Conservation (phyloP, 345 rosid species). For the Punica granatum region DNA sequence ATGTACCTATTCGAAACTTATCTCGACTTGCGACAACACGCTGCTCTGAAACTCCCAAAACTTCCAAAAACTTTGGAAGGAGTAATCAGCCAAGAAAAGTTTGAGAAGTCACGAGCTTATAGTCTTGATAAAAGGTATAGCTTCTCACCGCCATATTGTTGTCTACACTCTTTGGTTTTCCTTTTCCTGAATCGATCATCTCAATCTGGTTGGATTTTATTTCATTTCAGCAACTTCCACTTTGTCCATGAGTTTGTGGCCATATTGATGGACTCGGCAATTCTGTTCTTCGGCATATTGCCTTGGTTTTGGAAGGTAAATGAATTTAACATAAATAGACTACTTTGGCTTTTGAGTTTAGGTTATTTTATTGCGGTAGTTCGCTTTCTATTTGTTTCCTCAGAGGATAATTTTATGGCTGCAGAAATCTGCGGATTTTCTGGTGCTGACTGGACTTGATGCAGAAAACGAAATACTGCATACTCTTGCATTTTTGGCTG, state of each 20-base stretch:
- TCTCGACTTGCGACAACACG: constrained; percentile 79
- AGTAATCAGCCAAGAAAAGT: constrained; percentile 86
- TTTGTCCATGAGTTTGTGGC: constrained; percentile 88
- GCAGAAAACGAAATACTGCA: constrained; percentile 82
- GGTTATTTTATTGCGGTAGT: neutral
- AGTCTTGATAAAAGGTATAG: constrained; percentile 93
- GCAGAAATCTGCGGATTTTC: constrained; percentile 73
- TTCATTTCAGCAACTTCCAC: constrained; percentile 64
- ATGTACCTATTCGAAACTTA: constrained; percentile 86
- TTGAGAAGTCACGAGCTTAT: constrained; percentile 83
- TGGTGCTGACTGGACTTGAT: constrained; percentile 54
- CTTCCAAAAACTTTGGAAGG: constrained; percentile 89
- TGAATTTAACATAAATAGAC: neutral
- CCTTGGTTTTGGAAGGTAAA: constrained; percentile 99
- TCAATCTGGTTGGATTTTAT: constrained; percentile 11
- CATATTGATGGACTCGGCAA: constrained; percentile 85
- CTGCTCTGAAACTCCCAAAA: constrained; percentile 71
- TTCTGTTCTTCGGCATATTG: constrained; percentile 77
- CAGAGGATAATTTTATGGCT: constrained; percentile 14
- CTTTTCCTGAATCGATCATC: neutral
- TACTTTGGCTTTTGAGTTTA: neutral
- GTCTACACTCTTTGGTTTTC: neutral
- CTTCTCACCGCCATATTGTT: neutral
- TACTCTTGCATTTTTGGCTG: constrained; percentile 89
- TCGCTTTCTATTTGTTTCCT: neutral